Conservation (phyloP, 1,139 yeast species). For the Arxiozyma slooffiae region DNA sequence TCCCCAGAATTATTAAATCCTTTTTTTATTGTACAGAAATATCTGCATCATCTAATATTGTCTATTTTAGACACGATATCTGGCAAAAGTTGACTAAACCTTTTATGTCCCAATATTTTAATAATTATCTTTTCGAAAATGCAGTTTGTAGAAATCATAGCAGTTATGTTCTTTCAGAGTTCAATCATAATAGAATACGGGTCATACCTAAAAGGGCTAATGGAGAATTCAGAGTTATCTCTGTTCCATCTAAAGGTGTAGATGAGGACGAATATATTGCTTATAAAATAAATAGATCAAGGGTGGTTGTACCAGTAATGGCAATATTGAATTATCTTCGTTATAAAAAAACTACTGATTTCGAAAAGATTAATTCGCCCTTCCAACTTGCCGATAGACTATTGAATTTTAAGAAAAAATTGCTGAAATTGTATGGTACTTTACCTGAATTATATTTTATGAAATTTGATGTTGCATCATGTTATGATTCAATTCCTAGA, state of each 20-base stretch:
- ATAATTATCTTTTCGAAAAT: constrained; percentile 28
- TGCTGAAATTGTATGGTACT: constrained; percentile 15
- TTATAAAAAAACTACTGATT: constrained; percentile 16
- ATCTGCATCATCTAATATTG: constrained; percentile 34
- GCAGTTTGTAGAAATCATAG: constrained; percentile 22
- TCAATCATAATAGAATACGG: constrained; percentile 34
- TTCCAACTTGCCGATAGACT: constrained; percentile 31
- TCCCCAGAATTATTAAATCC: constrained; percentile 41
- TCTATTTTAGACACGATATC: constrained; percentile 48
- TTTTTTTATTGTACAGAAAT: constrained; percentile 64
- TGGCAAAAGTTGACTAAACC: constrained; percentile 45
- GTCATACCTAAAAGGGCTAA: constrained; percentile 46
- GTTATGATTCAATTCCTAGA: constrained; percentile 70
- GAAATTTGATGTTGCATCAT: constrained; percentile 69
- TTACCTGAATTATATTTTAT: constrained; percentile 42
- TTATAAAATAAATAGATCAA: constrained; percentile 26
- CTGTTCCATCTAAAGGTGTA: constrained; percentile 39
- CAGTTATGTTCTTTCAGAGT: constrained; percentile 20
- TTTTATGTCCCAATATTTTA: constrained; percentile 37
- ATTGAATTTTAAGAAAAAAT: constrained; percentile 24
- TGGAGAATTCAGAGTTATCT: constrained; percentile 47
- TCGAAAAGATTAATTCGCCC: constrained; percentile 29
- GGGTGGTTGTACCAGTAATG: constrained; percentile 34
- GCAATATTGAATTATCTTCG: constrained; percentile 29
- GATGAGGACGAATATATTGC: constrained; percentile 25